Base-by-base conservation (phyloP, 805 yeast genomes). In the Saccharomycopsis vini region DNA sequence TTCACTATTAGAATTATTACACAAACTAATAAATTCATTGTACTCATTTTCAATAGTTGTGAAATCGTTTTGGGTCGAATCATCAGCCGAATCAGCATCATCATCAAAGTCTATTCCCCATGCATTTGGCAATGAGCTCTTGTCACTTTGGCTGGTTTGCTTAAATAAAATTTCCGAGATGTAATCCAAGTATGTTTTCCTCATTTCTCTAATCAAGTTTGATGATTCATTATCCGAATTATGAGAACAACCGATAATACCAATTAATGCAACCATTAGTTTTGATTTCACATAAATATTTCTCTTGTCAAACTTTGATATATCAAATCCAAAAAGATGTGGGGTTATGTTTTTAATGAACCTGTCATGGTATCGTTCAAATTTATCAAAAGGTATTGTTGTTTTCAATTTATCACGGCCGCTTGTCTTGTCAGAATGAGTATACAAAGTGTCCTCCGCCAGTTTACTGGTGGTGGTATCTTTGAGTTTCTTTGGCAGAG, bases 241-340 rank as follows among this genome's bases (percentile, higher is more conserved):
- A 54, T 78, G 83, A 37, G 75, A 72, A 24, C 80, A 74, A 0
- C 85, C 72, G 12, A 80, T 75, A 4, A 80, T 67, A 53, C 81
- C 71, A 2, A 80, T 70, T 2, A 84, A 73, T 31, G 75, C 72
- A 3, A 79, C 70, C 30, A 80, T 59, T 5, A 79, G 60, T 0
- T 83, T 81, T 22, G 81, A 75, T 3, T 65, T 56, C 2, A 62
- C 58, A 80, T 84, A 78, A 6, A 77, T 61, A 3, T 58, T 58
- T 5, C 69, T 71, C 3, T 74, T 68, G 1, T 72, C 62, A 42
- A 75, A 67, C 37, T 68, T 62, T 1, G 77, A 64, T 3, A 79
- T 62, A 36, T 71, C 75, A 56, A 79, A 79, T 1, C 87, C 88
- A 63, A 78, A 79, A 36, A 80, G 60, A 52, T 79, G 84, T 9